Percentiles rank a stretch among this genome's conserved stretches.
Evolutionary conservation across 1,139 yeast genomes (phyloP).

Genomic region (Lodderomyces orthopsilosis): DNA sequence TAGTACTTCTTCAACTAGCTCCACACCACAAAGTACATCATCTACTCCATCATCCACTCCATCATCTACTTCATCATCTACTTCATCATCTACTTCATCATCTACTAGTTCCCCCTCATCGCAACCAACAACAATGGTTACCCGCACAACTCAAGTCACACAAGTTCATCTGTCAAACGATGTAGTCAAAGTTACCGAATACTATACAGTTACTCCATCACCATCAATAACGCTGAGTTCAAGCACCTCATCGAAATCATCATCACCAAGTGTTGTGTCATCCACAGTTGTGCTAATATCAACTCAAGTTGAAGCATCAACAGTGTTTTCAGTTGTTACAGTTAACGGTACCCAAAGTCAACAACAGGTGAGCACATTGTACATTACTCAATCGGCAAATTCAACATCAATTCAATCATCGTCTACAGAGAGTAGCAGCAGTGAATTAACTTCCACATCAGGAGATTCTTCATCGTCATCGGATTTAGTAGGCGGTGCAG

Average conservation of each 20-base stretch:
- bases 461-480: conserved; percentile 9
- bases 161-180: conserved; percentile 12
- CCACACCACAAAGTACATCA: not conserved
- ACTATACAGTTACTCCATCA: conserved; percentile 7
- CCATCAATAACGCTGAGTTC: conserved; percentile 17
- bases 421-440: conserved; percentile 5
- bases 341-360: conserved; percentile 21
- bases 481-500: conserved; percentile 1
- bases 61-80: not conserved
- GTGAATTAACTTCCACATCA: conserved; percentile 9
- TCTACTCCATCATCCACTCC: not conserved
- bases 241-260: conserved; percentile 11
- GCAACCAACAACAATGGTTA: conserved; percentile 13
- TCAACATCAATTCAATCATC: conserved; percentile 11
- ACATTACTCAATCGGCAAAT: conserved; percentile 18
- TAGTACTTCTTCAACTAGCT: conserved; percentile 3
- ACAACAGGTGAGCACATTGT: conserved; percentile 19
- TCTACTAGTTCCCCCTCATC: conserved; percentile 5
- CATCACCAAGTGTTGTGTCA: not conserved
- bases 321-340: conserved; percentile 17
- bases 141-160: conserved; percentile 16
- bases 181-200: conserved; percentile 11
- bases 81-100: conserved; percentile 3
- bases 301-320: conserved; percentile 12
- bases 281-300: not conserved